These are phyloP conservation scores for Ogataea philodendri DNA, from an alignment of 805 yeast genomes.

Conservation along the genomic window DNA sequence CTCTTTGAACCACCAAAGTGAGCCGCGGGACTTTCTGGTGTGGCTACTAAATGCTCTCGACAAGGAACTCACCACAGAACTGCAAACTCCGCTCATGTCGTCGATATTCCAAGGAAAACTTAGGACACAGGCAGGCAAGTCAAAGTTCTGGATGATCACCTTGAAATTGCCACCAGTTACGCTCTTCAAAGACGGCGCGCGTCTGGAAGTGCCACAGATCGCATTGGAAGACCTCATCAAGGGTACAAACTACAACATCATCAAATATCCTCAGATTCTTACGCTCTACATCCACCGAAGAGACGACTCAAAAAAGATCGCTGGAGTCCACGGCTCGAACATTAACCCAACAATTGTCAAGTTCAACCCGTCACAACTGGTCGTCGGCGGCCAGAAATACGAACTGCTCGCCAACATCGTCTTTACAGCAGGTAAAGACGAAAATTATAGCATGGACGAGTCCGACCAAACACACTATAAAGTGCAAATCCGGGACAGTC, in stretches of 20 bases:
- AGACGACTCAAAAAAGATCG: slow-evolving; percentile 33
- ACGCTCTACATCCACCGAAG: slow-evolving; percentile 59
- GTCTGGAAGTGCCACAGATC: slow-evolving; percentile 50
- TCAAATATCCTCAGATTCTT: slow-evolving; percentile 50
- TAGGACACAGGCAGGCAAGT: slow-evolving; percentile 17
- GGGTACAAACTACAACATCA: slow-evolving; percentile 40
- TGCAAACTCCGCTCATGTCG: slow-evolving; percentile 30
- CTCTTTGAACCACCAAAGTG: slow-evolving; percentile 37
- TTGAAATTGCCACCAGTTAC: slow-evolving; percentile 62
- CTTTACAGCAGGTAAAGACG: slow-evolving; percentile 24
- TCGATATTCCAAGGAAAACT: slow-evolving; percentile 55
- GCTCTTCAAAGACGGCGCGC: slow-evolving; percentile 49
- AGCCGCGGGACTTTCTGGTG: slow-evolving; percentile 56
- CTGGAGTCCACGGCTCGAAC: slow-evolving; percentile 36
- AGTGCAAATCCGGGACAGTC: slow-evolving; percentile 45
- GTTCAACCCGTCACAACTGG: slow-evolving; percentile 43
- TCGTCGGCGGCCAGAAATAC: slow-evolving; percentile 35
- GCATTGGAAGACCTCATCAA: slow-evolving; percentile 43
- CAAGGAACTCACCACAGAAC: slow-evolving; percentile 22
- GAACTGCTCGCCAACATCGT: slow-evolving; percentile 50
- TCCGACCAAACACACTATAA: slow-evolving; percentile 38
- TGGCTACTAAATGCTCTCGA: slow-evolving; percentile 58
- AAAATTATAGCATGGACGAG: slow-evolving; percentile 11
- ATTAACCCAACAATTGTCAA: slow-evolving; percentile 63
- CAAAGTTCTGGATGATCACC: slow-evolving; percentile 52